Evolutionary conservation across 495 filamentous ascomycete species (phyloP), one percentile per base, ranked within the genome.

Genomic region (Polyplosphaeria fusca): DNA sequence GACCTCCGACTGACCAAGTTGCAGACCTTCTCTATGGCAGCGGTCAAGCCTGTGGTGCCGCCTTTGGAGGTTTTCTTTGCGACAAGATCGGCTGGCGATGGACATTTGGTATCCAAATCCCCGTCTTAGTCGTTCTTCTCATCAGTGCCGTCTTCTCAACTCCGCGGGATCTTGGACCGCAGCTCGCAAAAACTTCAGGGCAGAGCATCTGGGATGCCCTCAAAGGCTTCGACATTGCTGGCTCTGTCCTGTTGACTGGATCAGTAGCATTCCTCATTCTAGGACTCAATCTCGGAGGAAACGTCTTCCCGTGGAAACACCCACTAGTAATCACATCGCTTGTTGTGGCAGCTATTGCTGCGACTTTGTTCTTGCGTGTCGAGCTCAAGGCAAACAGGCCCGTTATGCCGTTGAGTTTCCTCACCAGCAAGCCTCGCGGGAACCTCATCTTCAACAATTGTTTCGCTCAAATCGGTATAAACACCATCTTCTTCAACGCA

Each of bases 251-350:
- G 16, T 69, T 91, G 63, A 82, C 84, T n/a, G 65, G 74, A 0
- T 77, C 77, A 1, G 81, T 87, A 5, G 86, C 84, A 1, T 77
- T 79, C 43, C 67, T 91, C 45, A 87, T 93, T 52, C 74, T 91
- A 32, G 87, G 86, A 0, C 70, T 91, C 64, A 91, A 84, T 44
- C 76, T 89, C 4, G 88, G 88, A 37, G 87, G 88, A n/a, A 91
- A 91, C 67, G 73, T 90, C 11, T 73, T 83, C 32, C 77, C 81
- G 28, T 91, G 88, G 88, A 71, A 75, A 2, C 85, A 91, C 66
- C 86, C 86, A 0, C 65, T 88, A 27, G 81, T 91, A 39, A 76
- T 89, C 32, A 58, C 69, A 18, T 85, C 86, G 1, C 74, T 93
- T 28, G 63, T 76, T 14, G 58, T 82, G 49, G 83, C 83, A 26